Conservation (phyloP, 257 asterid species). For the Solanum appendiculatum region DNA sequence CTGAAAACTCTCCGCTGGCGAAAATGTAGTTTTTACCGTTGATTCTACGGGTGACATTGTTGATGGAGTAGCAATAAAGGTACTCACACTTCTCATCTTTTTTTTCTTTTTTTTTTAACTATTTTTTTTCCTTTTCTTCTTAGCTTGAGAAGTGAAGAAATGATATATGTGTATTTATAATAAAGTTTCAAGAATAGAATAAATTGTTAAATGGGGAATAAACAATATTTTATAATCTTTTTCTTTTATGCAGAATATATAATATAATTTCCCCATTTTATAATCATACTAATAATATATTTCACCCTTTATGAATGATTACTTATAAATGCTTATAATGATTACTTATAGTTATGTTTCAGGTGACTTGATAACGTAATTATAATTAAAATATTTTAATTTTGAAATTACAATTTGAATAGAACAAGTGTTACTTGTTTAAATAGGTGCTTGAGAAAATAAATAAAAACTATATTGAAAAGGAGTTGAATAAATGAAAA, state of each 20-base stretch:
- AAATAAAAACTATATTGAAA: too few relatives aligned
- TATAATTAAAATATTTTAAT: too few relatives aligned
- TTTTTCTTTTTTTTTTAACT: background rate
- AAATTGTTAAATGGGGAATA: background rate
- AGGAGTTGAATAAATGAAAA: too few relatives aligned
- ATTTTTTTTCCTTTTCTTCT: background rate
- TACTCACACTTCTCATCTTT: background rate
- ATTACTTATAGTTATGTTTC: too few relatives aligned
- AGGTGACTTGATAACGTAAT: too few relatives aligned
- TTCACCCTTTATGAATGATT: too few relatives aligned
- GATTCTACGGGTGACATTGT: background rate
- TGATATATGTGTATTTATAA: background rate
- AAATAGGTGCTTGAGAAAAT: too few relatives aligned
- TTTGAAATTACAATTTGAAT: too few relatives aligned
- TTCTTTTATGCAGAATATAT: background rate
- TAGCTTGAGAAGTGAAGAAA: background rate
- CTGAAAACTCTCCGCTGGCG: conserved; percentile 4
- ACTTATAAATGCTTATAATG: too few relatives aligned
- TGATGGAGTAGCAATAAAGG: background rate
- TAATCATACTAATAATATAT: too few relatives aligned
- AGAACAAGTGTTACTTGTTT: too few relatives aligned
- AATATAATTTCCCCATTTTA: background rate
- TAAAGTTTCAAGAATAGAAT: background rate
- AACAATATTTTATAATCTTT: background rate
- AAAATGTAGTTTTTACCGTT: background rate